Percentiles rank a stretch among this genome's conserved stretches.
These are phyloP conservation scores for Pleodorina starrii DNA, from an alignment of 139 green algal species.

Conservation along the genomic window DNA sequence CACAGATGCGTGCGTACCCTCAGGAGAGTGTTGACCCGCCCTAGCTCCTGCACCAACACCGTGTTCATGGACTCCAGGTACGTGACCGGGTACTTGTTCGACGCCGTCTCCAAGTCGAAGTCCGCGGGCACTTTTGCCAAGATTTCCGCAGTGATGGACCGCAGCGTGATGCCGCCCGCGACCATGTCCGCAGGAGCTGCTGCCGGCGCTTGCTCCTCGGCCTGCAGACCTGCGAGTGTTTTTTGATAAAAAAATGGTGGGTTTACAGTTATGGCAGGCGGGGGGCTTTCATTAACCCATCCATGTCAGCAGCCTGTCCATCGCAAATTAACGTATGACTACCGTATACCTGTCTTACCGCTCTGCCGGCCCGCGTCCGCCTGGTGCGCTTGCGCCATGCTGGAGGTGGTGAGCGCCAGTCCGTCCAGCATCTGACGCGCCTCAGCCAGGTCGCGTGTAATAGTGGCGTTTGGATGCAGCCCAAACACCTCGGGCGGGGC, in stretches of 20 bases:
- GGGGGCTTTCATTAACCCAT: too few relatives aligned
- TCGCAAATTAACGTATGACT: too few relatives aligned
- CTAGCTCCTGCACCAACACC: constrained; percentile 82
- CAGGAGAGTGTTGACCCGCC: constrained; percentile 79
- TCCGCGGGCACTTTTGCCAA: constrained; percentile 70
- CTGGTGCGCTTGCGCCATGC: background rate
- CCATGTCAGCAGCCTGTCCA: background rate
- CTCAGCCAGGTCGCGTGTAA: constrained; percentile 75
- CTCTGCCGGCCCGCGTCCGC: background rate
- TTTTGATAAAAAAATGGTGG: too few relatives aligned
- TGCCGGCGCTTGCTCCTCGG: background rate
- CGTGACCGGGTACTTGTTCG: constrained; percentile 61
- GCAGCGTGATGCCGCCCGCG: constrained; percentile 33
- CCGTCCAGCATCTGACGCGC: constrained; percentile 55
- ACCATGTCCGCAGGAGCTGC: background rate
- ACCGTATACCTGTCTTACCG: constrained; percentile 5
- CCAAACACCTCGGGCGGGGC: constrained; percentile 75
- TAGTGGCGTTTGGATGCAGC: constrained; percentile 81
- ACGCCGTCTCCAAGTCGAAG: constrained; percentile 79
- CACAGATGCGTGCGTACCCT: constrained; percentile 31
- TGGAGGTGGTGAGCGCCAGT: background rate
- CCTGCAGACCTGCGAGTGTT: background rate
- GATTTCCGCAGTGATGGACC: constrained; percentile 65
- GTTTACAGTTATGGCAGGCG: too few relatives aligned
- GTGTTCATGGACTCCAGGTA: constrained; percentile 89